Conservation (phyloP, 306 rosid species). For the Hylodesmum podocarpum region DNA sequence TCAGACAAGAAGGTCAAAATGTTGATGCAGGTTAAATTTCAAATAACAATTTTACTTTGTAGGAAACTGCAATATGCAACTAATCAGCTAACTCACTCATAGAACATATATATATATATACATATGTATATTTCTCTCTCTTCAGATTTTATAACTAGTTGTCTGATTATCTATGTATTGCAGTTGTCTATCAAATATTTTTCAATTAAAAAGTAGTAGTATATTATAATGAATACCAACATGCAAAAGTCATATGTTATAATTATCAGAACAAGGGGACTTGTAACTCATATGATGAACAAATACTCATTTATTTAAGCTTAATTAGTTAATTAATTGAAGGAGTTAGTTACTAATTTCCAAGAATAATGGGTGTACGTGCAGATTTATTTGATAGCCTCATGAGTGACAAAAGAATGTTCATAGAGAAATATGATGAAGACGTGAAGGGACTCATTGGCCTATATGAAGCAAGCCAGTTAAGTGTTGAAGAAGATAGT, state of each 20-base stretch:
- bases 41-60: no score
- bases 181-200: no score
- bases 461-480: slow-evolving; percentile 43
- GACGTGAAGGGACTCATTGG: slow-evolving; percentile 40
- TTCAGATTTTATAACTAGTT: no score
- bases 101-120: no score
- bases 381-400: slow-evolving; percentile 38
- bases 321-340: background rate
- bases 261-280: no score
- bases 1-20: slow-evolving; percentile 28
- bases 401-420: background rate
- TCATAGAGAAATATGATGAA: slow-evolving; percentile 5
- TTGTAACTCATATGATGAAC: background rate
- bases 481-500: slow-evolving; percentile 38
- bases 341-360: slow-evolving; percentile 24
- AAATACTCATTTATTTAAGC: background rate
- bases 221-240: no score
- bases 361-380: background rate
- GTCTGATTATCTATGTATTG: no score
- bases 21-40: slow-evolving; percentile 40
- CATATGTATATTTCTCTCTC: no score
- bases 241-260: no score
- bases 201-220: no score
- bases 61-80: no score
- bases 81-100: no score